Evolutionary conservation across 345 rosid genomes (phyloP).

Genomic region (Anacardium occidentale): DNA sequence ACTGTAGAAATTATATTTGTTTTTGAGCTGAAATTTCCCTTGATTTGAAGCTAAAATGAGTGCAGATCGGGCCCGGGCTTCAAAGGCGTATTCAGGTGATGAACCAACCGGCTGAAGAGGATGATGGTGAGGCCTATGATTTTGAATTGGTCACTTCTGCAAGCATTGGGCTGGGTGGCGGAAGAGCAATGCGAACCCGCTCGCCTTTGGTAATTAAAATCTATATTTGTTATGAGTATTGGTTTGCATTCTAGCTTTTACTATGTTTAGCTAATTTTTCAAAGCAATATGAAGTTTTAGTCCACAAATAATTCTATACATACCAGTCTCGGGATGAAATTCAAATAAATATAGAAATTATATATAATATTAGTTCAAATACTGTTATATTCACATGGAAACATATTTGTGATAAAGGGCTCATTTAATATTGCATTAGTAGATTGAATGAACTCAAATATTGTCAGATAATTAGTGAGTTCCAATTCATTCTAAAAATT

Average conservation of each 20-base stretch:
- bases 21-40: not conserved
- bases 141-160: constrained; percentile 29
- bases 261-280: not conserved
- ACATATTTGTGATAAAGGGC: not conserved
- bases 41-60: not conserved
- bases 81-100: constrained; percentile 34
- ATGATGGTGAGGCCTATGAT: constrained; percentile 34
- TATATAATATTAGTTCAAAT: not conserved
- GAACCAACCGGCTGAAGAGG: constrained; percentile 35
- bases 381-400: not conserved
- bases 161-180: constrained; percentile 53
- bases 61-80: constrained; percentile 41
- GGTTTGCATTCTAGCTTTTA: not conserved
- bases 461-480: no score
- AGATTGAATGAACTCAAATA: no score
- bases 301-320: not conserved
- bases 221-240: constrained; percentile 9
- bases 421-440: not conserved
- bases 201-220: constrained; percentile 43
- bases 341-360: no score
- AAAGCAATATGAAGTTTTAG: not conserved
- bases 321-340: no score
- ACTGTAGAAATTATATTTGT: not conserved
- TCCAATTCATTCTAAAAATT: no score
- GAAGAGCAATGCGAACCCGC: constrained; percentile 43